Evolutionary conservation across 2,329 filamentous ascomycete species (phyloP).

Genomic region (Fusarium hostae): DNA sequence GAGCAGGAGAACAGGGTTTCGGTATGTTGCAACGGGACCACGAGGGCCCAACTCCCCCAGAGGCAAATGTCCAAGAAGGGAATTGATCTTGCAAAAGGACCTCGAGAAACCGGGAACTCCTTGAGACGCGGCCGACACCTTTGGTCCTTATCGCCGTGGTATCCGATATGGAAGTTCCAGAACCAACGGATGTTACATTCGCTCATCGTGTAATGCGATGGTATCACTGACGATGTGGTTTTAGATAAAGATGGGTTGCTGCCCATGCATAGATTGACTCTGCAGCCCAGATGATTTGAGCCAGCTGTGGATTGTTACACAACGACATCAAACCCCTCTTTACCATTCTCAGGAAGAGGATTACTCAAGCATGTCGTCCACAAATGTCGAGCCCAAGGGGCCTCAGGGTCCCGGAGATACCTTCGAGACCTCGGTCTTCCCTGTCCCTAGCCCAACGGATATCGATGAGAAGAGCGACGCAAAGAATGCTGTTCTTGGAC

Average conservation of each 20-base stretch:
- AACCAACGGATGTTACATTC: slow-evolving; percentile 11
- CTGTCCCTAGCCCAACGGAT: slow-evolving; percentile 16
- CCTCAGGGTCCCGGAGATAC: slow-evolving; percentile 3
- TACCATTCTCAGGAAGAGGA: neutral
- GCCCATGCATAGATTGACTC: neutral
- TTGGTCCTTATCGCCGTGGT: slow-evolving; percentile 3
- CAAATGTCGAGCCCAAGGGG: slow-evolving; percentile 10
- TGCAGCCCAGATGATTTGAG: neutral
- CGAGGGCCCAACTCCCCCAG: neutral
- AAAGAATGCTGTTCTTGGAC: neutral
- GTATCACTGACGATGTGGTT: neutral
- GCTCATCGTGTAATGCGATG: slow-evolving; percentile 15
- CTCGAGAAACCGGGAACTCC: neutral
- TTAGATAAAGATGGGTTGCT: slow-evolving; percentile 7
- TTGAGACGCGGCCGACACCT: neutral
- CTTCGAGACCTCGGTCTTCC: slow-evolving; percentile 31
- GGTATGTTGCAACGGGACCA: neutral
- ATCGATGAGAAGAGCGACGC: slow-evolving; percentile 28
- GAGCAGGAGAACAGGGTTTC: slow-evolving; percentile 8
- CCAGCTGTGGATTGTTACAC: neutral
- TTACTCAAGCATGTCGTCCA: slow-evolving; percentile 7
- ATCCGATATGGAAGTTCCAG: slow-evolving; percentile 1
- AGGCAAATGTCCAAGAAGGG: slow-evolving; percentile 2
- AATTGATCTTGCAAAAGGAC: slow-evolving; percentile 16
- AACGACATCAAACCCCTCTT: neutral